Conservation (phyloP, 2,329 filamentous ascomycete species). For the Alternaria conjuncta region DNA sequence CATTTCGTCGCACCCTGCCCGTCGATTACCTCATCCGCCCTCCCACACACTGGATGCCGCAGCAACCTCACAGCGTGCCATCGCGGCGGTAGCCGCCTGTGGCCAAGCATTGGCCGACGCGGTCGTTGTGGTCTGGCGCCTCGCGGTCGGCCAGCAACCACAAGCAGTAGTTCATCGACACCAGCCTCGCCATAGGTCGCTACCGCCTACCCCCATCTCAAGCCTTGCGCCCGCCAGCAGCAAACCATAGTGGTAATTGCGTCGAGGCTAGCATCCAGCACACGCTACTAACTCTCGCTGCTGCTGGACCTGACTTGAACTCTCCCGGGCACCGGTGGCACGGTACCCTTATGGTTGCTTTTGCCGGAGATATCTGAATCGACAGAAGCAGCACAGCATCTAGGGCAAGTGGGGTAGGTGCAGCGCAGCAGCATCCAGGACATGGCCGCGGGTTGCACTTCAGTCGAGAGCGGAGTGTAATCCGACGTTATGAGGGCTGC, state of each 20-base stretch:
- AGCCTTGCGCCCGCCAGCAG: slow-evolving; percentile 13
- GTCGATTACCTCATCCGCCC: slow-evolving; percentile 34
- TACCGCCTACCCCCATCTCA: slow-evolving; percentile 11
- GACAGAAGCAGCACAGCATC: slow-evolving; percentile 23
- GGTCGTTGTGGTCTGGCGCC: slow-evolving; percentile 26
- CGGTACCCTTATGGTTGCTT: slow-evolving; percentile 36
- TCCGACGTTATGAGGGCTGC: slow-evolving; percentile 31
- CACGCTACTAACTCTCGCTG: background rate
- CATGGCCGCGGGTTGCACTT: slow-evolving; percentile 10
- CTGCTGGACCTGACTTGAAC: background rate
- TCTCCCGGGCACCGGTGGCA: slow-evolving; percentile 36
- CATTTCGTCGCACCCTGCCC: slow-evolving; percentile 24
- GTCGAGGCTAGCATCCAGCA: slow-evolving; percentile 17
- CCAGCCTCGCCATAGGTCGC: slow-evolving; percentile 21
- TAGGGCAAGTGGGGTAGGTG: slow-evolving; percentile 20
- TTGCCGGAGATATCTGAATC: slow-evolving; percentile 20
- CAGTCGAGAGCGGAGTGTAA: slow-evolving; percentile 28
- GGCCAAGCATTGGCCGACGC: slow-evolving; percentile 28
- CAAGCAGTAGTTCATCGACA: slow-evolving; percentile 11
- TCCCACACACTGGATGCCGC: slow-evolving; percentile 33
- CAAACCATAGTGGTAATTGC: slow-evolving; percentile 14
- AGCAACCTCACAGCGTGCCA: slow-evolving; percentile 42
- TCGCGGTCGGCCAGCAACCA: slow-evolving; percentile 11
- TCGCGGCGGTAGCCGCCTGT: slow-evolving; percentile 25
- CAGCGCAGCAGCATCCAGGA: slow-evolving; percentile 25